Evolutionary conservation across 139 green algal species (phyloP).

Genomic region (Chlorella sp.): DNA sequence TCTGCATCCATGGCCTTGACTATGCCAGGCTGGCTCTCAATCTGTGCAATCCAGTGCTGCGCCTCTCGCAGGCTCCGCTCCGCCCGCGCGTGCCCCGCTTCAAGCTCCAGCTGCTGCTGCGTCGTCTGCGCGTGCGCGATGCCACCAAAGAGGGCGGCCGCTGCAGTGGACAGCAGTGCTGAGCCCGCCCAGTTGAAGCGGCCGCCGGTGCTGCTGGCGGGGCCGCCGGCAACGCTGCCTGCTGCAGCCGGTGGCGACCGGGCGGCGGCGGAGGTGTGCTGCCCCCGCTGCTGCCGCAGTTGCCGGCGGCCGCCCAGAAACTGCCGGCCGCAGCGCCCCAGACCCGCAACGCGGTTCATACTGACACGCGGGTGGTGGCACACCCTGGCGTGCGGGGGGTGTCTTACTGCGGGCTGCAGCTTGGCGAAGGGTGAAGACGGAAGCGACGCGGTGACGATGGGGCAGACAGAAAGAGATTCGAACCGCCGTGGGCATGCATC

Average conservation of each 20-base stretch:
- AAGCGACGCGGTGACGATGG: too few relatives aligned
- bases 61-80: not conserved
- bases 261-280: not conserved
- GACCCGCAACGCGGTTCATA: not conserved
- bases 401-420: too few relatives aligned
- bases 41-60: slow-evolving; percentile 2
- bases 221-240: not conserved
- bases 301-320: not conserved
- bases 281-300: not conserved
- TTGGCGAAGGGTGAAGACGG: too few relatives aligned
- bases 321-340: not conserved
- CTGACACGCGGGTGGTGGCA: too few relatives aligned
- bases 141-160: slow-evolving; percentile 19
- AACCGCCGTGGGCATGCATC: too few relatives aligned
- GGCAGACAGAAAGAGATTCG: too few relatives aligned
- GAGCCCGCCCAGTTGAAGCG: slow-evolving; percentile 1
- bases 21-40: not conserved
- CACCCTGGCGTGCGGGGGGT: too few relatives aligned
- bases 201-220: not conserved
- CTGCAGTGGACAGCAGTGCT: slow-evolving; percentile 7
- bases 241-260: not conserved
- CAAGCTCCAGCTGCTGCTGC: not conserved
- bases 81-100: not conserved
- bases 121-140: not conserved
- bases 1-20: slow-evolving; percentile 42